These are phyloP conservation scores for Sesbania bispinosa DNA, from an alignment of 306 rosid genomes.

Conservation along the genomic window DNA sequence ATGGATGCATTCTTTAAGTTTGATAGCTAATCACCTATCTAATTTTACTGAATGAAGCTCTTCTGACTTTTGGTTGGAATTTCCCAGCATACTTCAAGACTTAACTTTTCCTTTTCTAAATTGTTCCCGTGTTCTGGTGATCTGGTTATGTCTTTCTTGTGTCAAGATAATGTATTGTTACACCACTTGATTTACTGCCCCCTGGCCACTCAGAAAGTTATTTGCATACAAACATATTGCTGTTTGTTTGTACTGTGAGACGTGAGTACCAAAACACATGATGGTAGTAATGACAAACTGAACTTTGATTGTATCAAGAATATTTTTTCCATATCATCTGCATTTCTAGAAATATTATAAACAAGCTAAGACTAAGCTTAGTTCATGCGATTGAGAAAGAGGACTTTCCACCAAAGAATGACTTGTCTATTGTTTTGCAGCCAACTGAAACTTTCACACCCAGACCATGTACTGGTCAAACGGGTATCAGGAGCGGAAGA, in stretches of 20 bases:
- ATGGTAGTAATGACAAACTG: neutral
- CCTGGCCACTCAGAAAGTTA: neutral
- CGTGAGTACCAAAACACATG: neutral
- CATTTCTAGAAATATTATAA: neutral
- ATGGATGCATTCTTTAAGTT: neutral
- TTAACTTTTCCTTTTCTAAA: neutral
- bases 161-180: neutral
- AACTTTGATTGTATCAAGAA: neutral
- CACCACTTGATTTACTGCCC: neutral
- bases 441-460: slow-evolving; percentile 90
- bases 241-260: neutral
- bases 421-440: slow-evolving; percentile 49
- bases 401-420: neutral
- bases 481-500: slow-evolving; percentile 75
- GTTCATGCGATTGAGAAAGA: neutral
- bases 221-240: neutral
- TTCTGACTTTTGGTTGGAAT: neutral
- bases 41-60: neutral
- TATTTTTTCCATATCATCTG: neutral
- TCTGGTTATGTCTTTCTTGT: neutral
- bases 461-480: slow-evolving; percentile 81
- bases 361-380: neutral
- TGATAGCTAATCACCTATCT: neutral
- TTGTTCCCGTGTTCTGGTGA: neutral
- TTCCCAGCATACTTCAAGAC: neutral